Base-by-base conservation (phyloP, 176 grass and related monocot species). In the Luzula sylvatica region DNA sequence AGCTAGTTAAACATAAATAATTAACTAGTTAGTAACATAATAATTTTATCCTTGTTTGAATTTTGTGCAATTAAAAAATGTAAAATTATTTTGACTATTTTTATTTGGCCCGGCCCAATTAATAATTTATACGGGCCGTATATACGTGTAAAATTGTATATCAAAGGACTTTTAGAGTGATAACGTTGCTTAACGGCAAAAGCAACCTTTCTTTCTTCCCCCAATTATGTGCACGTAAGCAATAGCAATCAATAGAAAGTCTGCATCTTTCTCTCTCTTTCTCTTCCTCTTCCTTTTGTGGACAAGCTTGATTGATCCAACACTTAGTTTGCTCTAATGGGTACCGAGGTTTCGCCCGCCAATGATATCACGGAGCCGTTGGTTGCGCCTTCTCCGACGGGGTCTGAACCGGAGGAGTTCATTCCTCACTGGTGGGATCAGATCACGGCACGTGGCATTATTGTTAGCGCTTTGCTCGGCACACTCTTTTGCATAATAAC, bases 401-500 rank as follows among this genome's bases (percentile, higher is more conserved):
- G 14, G n/a, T 20, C 27, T 23, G 21, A 17, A 19, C 8, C 0
- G 46, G 72, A 7, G 23, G 77, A 87, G 48, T 26, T 25, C 20
- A 66, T 88, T 43, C 78, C 84, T 14, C 74, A 78, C 3, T 88
- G 78, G 83, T 55, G 66, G 74, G 78, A 88, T 17, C 84, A 88
- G 55, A 61, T 88, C 42, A 88, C 84, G 53, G 42, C 52, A 15
- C 56, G 84, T 27, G 83, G 78, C 0, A 53, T 88, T 47, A 52
- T 72, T 22, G 78, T 82, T 22, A 82, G 78, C 70, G 74, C 70
- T 22, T 18, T 82, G 23, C 70, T 88, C 13, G 84, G 84, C 3
- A 53, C 80, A 14, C 84, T 88, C 0, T 82, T 88, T 53, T 88
- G 84, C 50, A 69, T 88, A 59, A 88, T 88, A 42, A 88, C 84